Percentiles rank a stretch among this genome's conserved stretches.
These are phyloP conservation scores for Fraxinus greggii DNA, from an alignment of 305 asterid species.

Conservation along the genomic window DNA sequence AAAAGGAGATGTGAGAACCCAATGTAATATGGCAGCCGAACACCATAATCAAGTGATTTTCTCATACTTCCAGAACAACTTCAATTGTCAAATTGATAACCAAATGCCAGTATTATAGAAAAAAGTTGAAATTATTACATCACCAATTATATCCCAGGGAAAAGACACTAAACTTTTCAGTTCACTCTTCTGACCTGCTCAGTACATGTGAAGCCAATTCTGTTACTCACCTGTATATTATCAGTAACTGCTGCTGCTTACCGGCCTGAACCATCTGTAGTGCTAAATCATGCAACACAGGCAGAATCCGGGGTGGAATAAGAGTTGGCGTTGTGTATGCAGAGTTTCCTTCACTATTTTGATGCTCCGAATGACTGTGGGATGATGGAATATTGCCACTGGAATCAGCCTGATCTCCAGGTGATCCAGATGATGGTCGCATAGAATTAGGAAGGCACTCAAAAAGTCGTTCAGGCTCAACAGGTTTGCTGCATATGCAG, in stretches of 20 bases:
- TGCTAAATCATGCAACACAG: conserved; percentile 86
- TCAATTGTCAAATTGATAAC: neutral
- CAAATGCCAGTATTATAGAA: neutral
- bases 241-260: conserved; percentile 72
- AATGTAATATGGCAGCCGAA: neutral
- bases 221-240: conserved; percentile 62
- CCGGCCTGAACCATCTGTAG: conserved; percentile 95
- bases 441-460: conserved; percentile 97
- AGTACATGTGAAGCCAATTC: neutral
- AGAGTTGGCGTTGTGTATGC: conserved; percentile 82
- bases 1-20: neutral
- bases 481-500: conserved; percentile 73
- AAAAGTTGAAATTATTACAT: neutral
- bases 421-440: conserved; percentile 86
- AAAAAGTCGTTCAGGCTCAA: conserved; percentile 95
- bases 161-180: neutral
- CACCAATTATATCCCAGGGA: neutral
- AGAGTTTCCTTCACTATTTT: conserved; percentile 53
- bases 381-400: conserved; percentile 65
- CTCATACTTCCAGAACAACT: neutral
- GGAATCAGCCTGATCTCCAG: conserved; percentile 54
- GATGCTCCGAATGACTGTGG: conserved; percentile 65
- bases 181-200: neutral
- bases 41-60: neutral
- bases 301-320: conserved; percentile 84